Conservation (phyloP, 805 yeast species). For the Saccharomycopsis guyanensis region DNA sequence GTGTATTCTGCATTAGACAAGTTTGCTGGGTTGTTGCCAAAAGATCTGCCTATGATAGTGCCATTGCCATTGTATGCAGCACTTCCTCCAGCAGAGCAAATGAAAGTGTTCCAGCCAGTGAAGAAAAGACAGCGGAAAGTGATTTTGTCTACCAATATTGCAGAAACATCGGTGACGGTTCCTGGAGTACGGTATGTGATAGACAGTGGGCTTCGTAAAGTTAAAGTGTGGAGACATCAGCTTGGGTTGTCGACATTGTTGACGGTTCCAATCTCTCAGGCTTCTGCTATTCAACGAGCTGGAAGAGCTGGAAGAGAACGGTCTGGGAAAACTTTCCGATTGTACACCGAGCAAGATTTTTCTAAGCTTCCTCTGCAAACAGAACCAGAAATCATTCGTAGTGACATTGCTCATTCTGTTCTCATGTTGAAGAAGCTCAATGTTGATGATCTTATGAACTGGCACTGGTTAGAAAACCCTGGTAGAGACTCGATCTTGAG, state of each 20-base stretch:
- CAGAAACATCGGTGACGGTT: conserved; percentile 95
- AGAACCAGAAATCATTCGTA: conserved; percentile 86
- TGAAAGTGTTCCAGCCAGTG: conserved; percentile 63
- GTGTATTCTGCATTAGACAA: conserved; percentile 55
- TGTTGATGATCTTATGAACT: conserved; percentile 72
- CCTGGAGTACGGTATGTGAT: conserved; percentile 90
- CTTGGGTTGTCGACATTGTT: conserved; percentile 86
- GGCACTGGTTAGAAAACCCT: conserved; percentile 94
- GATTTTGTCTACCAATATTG: conserved; percentile 89
- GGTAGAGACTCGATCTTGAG: conserved; percentile 67
- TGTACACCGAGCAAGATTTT: conserved; percentile 72
- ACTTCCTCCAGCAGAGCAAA: conserved; percentile 76
- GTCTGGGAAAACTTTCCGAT: conserved; percentile 80
- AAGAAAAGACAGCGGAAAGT: conserved; percentile 71
- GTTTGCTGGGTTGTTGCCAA: conserved; percentile 58
- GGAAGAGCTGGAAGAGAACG: conserved; percentile 99
- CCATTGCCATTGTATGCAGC: conserved; percentile 92
- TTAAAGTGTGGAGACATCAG: conserved; percentile 91
- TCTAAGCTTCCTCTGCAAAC: conserved; percentile 62
- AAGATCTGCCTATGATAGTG: conserved; percentile 65
- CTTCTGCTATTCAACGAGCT: conserved; percentile 89
- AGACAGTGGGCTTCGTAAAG: conserved; percentile 88
- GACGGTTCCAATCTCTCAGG: conserved; percentile 88
- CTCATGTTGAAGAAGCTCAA: conserved; percentile 77
- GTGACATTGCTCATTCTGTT: conserved; percentile 79